A percentile compares a stretch with the other conserved stretches of the same genome.
Conservation (phyloP, 2,329 filamentous ascomycete species). For the Fusarium keratoplasticum region DNA sequence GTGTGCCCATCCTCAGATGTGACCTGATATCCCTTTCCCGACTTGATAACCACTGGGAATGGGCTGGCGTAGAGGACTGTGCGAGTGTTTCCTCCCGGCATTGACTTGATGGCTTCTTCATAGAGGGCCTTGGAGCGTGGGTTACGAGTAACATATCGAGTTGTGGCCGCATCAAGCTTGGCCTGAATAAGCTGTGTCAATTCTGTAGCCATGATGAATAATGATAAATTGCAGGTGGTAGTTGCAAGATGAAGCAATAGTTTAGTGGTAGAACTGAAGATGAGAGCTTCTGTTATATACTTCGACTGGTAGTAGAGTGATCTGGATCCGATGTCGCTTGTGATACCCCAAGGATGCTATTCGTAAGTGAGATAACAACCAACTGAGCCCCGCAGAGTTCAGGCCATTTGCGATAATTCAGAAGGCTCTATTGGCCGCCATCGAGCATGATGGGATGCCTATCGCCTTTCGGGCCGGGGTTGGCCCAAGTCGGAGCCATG, state of each 20-base stretch:
- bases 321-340: background rate
- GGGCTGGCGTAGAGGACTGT: slow-evolving; percentile 57
- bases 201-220: slow-evolving; percentile 33
- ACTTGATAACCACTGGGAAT: slow-evolving; percentile 57
- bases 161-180: slow-evolving; percentile 49
- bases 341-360: slow-evolving; percentile 1
- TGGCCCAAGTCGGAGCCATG: background rate
- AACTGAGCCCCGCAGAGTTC: background rate
- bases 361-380: background rate
- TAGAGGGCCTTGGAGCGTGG: slow-evolving; percentile 53
- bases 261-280: background rate
- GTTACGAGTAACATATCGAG: slow-evolving; percentile 52
- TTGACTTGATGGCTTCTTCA: slow-evolving; percentile 48
- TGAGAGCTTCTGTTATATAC: background rate
- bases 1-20: slow-evolving; percentile 56
- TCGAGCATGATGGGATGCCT: background rate
- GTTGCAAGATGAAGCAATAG: background rate
- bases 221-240: background rate
- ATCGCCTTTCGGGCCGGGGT: slow-evolving; percentile 26
- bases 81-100: slow-evolving; percentile 62
- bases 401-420: background rate
- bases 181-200: slow-evolving; percentile 32
- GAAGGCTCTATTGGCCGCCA: background rate
- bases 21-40: slow-evolving; percentile 50
- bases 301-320: background rate